These are phyloP conservation scores for Cyclocybe aegerita DNA, from an alignment of 768 basidiomycete genomes.

Conservation along the genomic window DNA sequence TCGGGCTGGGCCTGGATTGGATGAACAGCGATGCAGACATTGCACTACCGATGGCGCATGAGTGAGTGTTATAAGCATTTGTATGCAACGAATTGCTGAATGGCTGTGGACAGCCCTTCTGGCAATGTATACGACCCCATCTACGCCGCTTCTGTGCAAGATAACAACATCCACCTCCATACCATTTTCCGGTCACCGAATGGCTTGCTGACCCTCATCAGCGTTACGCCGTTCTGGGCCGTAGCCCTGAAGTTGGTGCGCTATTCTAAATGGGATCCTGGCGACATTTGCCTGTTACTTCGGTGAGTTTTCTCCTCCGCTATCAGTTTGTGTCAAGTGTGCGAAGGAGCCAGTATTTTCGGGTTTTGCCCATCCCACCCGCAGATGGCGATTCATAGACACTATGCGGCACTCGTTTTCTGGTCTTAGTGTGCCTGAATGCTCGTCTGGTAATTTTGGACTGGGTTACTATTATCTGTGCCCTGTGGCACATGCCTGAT, in stretches of 20 bases:
- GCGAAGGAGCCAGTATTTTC: too few species aligned
- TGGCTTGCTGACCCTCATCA: constrained; percentile 48
- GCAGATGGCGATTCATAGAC: too few species aligned
- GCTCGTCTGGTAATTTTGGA: too few species aligned
- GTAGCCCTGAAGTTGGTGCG: constrained; percentile 73
- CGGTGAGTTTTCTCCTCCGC: constrained; percentile 38
- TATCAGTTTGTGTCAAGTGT: neutral
- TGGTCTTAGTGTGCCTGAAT: too few species aligned
- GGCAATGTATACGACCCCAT: constrained; percentile 57
- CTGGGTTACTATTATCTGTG: too few species aligned
- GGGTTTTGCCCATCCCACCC: too few species aligned
- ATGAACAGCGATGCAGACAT: constrained; percentile 78
- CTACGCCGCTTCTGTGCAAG: constrained; percentile 47
- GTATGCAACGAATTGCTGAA: too few species aligned
- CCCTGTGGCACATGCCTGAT: too few species aligned
- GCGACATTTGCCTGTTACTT: constrained; percentile 68
- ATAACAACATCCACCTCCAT: constrained; percentile 50
- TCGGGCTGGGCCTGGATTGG: constrained; percentile 64
- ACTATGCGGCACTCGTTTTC: too few species aligned
- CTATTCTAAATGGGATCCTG: constrained; percentile 60
- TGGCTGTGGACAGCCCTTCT: constrained; percentile 16
- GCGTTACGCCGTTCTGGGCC: constrained; percentile 71
- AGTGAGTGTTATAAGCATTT: constrained; percentile 39
- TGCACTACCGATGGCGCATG: constrained; percentile 62
- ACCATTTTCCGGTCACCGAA: constrained; percentile 60